These are phyloP conservation scores for Carex arenaria DNA, from an alignment of 202 grass and related monocot species.

Conservation along the genomic window DNA sequence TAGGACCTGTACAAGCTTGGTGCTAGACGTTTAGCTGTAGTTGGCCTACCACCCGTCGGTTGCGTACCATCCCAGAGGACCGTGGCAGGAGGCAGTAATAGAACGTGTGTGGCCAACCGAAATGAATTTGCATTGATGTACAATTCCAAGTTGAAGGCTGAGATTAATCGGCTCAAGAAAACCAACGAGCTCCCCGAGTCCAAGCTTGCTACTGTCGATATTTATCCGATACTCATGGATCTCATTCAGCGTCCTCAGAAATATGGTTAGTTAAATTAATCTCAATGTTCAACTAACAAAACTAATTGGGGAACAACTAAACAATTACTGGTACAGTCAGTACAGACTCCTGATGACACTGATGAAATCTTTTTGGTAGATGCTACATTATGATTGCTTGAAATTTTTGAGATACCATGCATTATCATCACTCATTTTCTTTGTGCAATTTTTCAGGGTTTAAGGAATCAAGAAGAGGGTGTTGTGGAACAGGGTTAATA, in stretches of 20 bases:
- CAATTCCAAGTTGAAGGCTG: constrained; percentile 34
- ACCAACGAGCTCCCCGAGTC: constrained; percentile 15
- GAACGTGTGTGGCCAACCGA: constrained; percentile 31
- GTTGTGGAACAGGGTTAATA: constrained; percentile 53
- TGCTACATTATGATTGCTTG: neutral
- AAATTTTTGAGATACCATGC: neutral
- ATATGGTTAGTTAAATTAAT: constrained; percentile 37
- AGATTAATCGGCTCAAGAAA: constrained; percentile 27
- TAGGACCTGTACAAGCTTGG: constrained; percentile 51
- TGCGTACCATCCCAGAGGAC: constrained; percentile 57
- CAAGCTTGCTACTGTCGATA: constrained; percentile 39
- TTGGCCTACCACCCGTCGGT: constrained; percentile 56
- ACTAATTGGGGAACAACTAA: neutral
- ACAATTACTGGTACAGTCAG: neutral
- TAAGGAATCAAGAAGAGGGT: constrained; percentile 35
- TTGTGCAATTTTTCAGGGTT: constrained; percentile 40
- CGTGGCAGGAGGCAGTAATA: neutral
- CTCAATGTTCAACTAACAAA: neutral
- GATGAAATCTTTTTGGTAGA: neutral
- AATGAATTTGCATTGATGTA: constrained; percentile 41
- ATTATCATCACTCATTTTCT: neutral
- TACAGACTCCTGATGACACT: neutral
- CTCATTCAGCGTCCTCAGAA: constrained; percentile 31
- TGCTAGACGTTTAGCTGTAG: constrained; percentile 37
- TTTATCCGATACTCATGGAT: constrained; percentile 51